A percentile compares a stretch with the other conserved stretches of the same genome.
Evolutionary conservation across 768 basidiomycete genomes (phyloP).

Genomic region (Antrodiella citrinella): DNA sequence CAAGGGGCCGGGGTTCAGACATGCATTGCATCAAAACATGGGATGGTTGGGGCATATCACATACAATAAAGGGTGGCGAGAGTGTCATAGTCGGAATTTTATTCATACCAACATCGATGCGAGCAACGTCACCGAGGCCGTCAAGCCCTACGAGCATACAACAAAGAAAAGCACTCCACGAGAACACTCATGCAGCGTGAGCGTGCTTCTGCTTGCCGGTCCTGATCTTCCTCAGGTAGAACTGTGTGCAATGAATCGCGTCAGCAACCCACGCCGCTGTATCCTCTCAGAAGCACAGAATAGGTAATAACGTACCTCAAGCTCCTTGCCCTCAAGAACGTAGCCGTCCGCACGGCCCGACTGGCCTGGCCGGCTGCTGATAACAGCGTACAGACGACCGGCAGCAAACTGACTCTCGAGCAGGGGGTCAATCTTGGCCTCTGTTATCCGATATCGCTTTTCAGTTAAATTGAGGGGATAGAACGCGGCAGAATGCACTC

Average conservation of each 20-base stretch:
- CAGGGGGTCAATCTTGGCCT: constrained; percentile 85
- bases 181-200: constrained; percentile 26
- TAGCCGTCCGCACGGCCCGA: constrained; percentile 96
- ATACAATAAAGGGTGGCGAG: constrained; percentile 17
- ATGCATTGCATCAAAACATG: constrained; percentile 19
- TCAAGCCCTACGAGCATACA: constrained; percentile 13
- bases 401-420: constrained; percentile 88
- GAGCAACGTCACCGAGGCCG: constrained; percentile 8
- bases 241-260: constrained; percentile 43
- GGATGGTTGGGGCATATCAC: constrained; percentile 20
- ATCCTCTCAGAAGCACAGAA: neutral
- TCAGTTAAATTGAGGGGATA: constrained; percentile 3
- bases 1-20: constrained; percentile 3
- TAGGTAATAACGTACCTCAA: constrained; percentile 60
- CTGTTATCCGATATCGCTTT: constrained; percentile 26
- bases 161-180: constrained; percentile 6
- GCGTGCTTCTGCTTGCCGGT: constrained; percentile 95
- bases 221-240: constrained; percentile 91
- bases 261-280: constrained; percentile 12
- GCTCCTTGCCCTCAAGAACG: constrained; percentile 96
- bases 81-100: constrained; percentile 17
- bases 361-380: constrained; percentile 95
- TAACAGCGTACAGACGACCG: constrained; percentile 89
- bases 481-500: constrained; percentile 9
- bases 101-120: constrained; percentile 13